Evolutionary conservation across 2,329 filamentous ascomycete genomes (phyloP).

Genomic region (Cyphellophora europaea): DNA sequence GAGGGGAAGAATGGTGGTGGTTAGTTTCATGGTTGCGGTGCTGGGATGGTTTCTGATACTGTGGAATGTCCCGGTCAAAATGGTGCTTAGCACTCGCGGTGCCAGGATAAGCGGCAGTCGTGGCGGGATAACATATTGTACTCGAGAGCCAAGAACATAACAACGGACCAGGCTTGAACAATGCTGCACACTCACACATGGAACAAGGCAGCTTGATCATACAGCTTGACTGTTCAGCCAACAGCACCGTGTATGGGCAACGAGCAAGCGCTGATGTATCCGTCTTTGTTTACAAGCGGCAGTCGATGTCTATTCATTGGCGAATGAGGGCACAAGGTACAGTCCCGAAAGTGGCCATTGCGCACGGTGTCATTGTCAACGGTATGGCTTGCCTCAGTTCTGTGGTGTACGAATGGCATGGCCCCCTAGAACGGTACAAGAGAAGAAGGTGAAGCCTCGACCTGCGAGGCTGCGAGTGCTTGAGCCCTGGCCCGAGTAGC

Average conservation of each 20-base stretch:
- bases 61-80: not conserved
- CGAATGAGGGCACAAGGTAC: too few species aligned
- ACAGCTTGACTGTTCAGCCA: not conserved
- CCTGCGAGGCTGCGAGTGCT: not conserved
- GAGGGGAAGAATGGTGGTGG: not conserved
- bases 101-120: not conserved
- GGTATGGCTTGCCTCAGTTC: not conserved
- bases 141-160: not conserved
- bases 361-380: not conserved
- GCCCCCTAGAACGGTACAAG: not conserved
- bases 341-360: too few species aligned
- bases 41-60: not conserved
- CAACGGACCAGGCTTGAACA: not conserved
- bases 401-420: not conserved
- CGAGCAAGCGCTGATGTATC: not conserved
- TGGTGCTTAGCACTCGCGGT: not conserved
- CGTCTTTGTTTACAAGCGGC: not conserved
- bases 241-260: not conserved
- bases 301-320: constrained; percentile 1
- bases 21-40: not conserved
- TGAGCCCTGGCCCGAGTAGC: too few species aligned
- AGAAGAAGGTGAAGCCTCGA: not conserved
- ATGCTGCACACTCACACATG: not conserved
- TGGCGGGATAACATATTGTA: not conserved
- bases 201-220: not conserved